Percentiles rank a stretch among this genome's conserved stretches.
Conservation (phyloP, 768 basidiomycete genomes). For the Boletus vinaceobasis region DNA sequence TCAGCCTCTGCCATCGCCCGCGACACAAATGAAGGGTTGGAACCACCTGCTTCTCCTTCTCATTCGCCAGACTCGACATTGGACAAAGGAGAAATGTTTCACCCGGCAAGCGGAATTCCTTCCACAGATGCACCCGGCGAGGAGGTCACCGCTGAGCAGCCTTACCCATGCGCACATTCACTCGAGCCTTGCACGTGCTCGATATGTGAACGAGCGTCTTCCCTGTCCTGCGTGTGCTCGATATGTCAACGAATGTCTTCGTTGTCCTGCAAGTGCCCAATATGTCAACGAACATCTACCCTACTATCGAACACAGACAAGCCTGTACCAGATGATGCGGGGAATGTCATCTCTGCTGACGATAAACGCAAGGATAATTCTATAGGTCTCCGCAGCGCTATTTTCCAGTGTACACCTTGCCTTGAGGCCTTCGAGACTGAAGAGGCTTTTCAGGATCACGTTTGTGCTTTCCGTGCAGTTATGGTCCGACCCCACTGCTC, state of each 20-base stretch:
- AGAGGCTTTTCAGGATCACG: slow-evolving; percentile 9
- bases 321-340: not conserved
- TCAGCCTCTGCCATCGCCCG: not conserved
- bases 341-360: not conserved
- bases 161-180: not conserved
- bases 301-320: not conserved
- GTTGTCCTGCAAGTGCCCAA: not conserved
- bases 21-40: not conserved
- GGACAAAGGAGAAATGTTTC: slow-evolving; percentile 9
- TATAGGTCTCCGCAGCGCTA: not conserved
- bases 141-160: not conserved
- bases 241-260: slow-evolving; percentile 5
- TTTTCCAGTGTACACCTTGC: slow-evolving; percentile 17
- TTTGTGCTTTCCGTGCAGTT: slow-evolving; percentile 9
- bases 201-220: slow-evolving; percentile 4
- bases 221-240: too few species aligned
- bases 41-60: not conserved
- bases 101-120: not conserved
- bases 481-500: slow-evolving; percentile 18
- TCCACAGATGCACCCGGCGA: not conserved
- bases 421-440: slow-evolving; percentile 11
- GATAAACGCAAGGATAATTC: not conserved
- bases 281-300: slow-evolving; percentile 3
- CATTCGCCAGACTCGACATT: slow-evolving; percentile 2
- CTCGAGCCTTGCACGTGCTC: slow-evolving; percentile 1